Evolutionary conservation across 148 eudicot species (phyloP).

Genomic region (Heliosperma pusillum): DNA sequence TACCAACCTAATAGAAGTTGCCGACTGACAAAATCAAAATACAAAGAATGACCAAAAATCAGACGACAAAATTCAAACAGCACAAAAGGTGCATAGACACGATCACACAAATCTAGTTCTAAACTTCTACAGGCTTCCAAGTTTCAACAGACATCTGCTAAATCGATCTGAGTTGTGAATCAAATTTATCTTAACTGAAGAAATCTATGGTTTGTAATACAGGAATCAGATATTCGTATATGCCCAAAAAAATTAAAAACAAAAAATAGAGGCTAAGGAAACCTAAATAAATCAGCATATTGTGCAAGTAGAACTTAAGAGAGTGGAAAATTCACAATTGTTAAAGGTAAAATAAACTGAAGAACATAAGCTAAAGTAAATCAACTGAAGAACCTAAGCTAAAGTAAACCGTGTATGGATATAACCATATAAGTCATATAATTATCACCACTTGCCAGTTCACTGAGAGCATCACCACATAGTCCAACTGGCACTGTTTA

Average conservation of each 20-base stretch:
- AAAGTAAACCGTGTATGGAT: neutral
- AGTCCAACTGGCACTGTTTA: neutral
- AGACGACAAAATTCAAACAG: neutral
- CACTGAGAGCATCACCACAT: neutral
- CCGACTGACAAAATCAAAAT: neutral
- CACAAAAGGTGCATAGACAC: neutral
- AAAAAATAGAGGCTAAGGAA: neutral
- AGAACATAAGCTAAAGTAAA: neutral
- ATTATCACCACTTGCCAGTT: neutral
- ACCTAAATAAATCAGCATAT: conserved; percentile 3
- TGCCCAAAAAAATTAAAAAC: neutral
- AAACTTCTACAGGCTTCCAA: neutral
- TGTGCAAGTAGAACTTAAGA: neutral
- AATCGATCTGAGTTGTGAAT: neutral
- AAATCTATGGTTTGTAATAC: neutral
- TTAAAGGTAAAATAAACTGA: neutral
- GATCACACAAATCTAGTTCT: neutral
- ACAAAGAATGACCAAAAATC: no score
- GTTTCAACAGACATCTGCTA: neutral
- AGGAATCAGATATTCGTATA: neutral
- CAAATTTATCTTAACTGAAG: neutral
- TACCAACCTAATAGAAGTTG: neutral
- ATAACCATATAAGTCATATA: no score
- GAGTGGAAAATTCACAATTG: neutral
- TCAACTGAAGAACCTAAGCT: no score